Base-by-base conservation (phyloP, 2,329 filamentous ascomycete genomes). In the Rutstroemia sp. region DNA sequence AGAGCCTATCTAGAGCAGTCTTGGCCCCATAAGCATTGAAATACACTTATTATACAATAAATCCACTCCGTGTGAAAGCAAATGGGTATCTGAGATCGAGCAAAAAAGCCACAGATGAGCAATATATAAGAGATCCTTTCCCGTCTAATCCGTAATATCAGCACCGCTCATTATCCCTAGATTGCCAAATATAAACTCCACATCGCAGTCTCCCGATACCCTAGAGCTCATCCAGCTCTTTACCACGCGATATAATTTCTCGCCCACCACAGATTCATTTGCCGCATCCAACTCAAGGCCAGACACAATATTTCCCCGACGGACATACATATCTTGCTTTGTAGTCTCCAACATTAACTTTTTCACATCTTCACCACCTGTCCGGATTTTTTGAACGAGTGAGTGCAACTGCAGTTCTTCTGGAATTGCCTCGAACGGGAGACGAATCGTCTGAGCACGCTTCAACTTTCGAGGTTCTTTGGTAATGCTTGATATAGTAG, bases 351-450 rank as follows among this genome's bases (percentile, higher is more conserved):
- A 10, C 8, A 57, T 42, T 10, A 51, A 27, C 17, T 53, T 56
- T 46, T 40, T 45, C 6, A 69, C 30, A 5, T 19, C 44, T 6
- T 44, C 38, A 5, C 58, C 34, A 44, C 59, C 51, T n/a, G 53
- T 55, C 4, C 57, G 12, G 9, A 64, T 46, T 5, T 19, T 59
- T 25, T 65, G 44, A 16, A 63, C 4, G 16, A 68, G 54, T 10
- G 52, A 58, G 40, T 68, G 64, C 1, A 61, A 54, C 23, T 62
- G 48, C n/a, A 58, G 39, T 9, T 61, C 53, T 14, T 59, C 52
- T 10, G 64, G 62, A 44, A 67, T 64, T 23, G 45, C 63, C 50
- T 69, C 66, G 10, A 69, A 49, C 17, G 67, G 67, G 7, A 69
- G 59, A 21, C 63, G 62, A 17, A 51, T 58, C 12, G 65, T 64